Conservation (phyloP, 805 yeast species). For the Yamadazyma akitaensis region DNA sequence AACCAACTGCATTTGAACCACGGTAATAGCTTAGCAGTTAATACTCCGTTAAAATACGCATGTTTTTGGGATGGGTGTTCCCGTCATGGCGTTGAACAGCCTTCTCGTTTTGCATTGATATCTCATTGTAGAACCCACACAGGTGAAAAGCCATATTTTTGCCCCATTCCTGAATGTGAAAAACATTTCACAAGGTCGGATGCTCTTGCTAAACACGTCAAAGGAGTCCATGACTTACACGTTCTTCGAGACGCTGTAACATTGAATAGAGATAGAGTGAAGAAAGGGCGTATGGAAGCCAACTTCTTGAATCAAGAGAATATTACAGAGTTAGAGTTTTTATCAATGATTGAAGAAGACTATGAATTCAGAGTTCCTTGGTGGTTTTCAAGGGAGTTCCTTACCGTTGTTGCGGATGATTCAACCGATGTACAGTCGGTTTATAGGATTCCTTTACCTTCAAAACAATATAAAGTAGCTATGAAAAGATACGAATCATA, state of each 20-base stretch:
- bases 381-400: conserved; percentile 37
- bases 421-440: conserved; percentile 16
- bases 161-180: conserved; percentile 65
- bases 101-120: conserved; percentile 54
- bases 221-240: conserved; percentile 56
- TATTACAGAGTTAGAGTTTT: conserved; percentile 27
- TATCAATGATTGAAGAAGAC: conserved; percentile 29
- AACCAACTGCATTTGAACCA: conserved; percentile 20
- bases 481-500: conserved; percentile 27
- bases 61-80: conserved; percentile 66
- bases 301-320: conserved; percentile 21
- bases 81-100: conserved; percentile 48
- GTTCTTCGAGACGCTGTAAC: conserved; percentile 32
- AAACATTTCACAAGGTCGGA: conserved; percentile 57
- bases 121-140: conserved; percentile 66
- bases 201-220: conserved; percentile 62
- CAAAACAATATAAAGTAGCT: conserved; percentile 34
- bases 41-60: conserved; percentile 29
- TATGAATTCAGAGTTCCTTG: conserved; percentile 37
- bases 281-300: conserved; percentile 26
- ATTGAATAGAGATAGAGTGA: conserved; percentile 27
- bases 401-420: conserved; percentile 21
- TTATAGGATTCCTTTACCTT: conserved; percentile 27
- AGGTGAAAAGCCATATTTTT: conserved; percentile 62
- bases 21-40: conserved; percentile 7